Evolutionary conservation across 2,329 filamentous ascomycete genomes (phyloP).

Genomic region (Ascomycota sp.): DNA sequence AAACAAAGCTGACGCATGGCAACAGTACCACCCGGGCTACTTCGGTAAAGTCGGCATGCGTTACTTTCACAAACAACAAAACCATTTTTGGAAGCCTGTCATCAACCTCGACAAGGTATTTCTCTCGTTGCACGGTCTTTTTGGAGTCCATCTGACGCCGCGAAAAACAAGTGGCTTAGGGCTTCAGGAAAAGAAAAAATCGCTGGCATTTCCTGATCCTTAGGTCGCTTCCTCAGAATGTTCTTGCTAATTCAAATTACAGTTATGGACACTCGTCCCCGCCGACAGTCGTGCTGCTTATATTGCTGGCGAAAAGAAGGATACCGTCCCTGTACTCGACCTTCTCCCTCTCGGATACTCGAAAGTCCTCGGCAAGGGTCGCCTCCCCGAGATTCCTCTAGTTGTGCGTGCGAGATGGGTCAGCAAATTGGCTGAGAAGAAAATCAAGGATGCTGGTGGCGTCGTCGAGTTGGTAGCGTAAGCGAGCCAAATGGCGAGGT

Average conservation of each 20-base stretch:
- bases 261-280: conserved; percentile 94
- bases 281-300: conserved; percentile 83
- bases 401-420: conserved; percentile 92
- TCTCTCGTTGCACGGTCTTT: not conserved
- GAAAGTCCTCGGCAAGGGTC: conserved; percentile 96
- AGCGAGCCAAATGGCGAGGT: conserved; percentile 4
- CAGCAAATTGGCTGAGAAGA: conserved; percentile 87
- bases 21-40: conserved; percentile 91
- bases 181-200: too few species aligned
- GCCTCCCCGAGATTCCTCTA: conserved; percentile 75
- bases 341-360: conserved; percentile 92
- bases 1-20: conserved; percentile 8
- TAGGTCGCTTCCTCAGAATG: too few species aligned
- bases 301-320: conserved; percentile 54
- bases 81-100: conserved; percentile 95
- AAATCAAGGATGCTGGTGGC: conserved; percentile 95
- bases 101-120: conserved; percentile 95
- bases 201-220: too few species aligned
- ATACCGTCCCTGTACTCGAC: conserved; percentile 93
- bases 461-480: conserved; percentile 87
- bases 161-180: too few species aligned
- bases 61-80: conserved; percentile 88
- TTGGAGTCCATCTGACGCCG: too few species aligned
- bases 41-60: conserved; percentile 94
- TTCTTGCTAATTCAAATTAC: conserved; percentile 9